These are phyloP conservation scores for Macaranga tanarius DNA, from an alignment of 441 rosid species.

Conservation along the genomic window DNA sequence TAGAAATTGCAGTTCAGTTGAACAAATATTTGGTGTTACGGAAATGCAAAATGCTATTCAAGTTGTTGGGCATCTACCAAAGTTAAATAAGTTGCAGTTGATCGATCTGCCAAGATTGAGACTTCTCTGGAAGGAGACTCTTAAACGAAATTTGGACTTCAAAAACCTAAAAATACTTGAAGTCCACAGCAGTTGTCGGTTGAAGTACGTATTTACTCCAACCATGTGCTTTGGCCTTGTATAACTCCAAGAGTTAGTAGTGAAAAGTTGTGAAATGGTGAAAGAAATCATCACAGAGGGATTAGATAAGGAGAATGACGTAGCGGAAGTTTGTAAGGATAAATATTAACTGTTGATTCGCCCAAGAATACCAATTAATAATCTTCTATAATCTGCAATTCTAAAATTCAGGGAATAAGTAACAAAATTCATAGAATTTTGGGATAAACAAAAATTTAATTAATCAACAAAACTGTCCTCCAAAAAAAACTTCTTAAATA, in stretches of 20 bases:
- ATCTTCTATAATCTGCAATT: no score
- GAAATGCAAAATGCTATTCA: no score
- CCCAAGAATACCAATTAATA: no score
- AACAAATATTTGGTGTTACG: no score
- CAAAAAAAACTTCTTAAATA: no score
- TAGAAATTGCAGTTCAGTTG: neutral
- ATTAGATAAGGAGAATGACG: neutral
- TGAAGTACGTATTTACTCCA: constrained; percentile 23
- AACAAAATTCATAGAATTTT: no score
- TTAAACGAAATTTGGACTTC: neutral
- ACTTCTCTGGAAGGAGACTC: neutral
- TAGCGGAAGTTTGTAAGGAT: no score
- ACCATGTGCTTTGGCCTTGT: constrained; percentile 19
- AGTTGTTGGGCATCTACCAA: neutral
- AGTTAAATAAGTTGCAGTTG: constrained; percentile 9
- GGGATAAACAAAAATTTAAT: no score
- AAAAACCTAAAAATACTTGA: constrained; percentile 11
- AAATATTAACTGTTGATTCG: no score
- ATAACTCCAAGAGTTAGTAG: neutral
- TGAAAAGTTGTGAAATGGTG: constrained; percentile 18
- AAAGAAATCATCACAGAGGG: constrained; percentile 21
- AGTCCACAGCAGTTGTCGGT: constrained; percentile 23
- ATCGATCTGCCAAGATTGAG: constrained; percentile 19
- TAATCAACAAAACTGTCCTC: no score
- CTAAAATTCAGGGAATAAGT: no score